Conservation (phyloP, 495 filamentous ascomycete genomes). For the Penicillium angulare region DNA sequence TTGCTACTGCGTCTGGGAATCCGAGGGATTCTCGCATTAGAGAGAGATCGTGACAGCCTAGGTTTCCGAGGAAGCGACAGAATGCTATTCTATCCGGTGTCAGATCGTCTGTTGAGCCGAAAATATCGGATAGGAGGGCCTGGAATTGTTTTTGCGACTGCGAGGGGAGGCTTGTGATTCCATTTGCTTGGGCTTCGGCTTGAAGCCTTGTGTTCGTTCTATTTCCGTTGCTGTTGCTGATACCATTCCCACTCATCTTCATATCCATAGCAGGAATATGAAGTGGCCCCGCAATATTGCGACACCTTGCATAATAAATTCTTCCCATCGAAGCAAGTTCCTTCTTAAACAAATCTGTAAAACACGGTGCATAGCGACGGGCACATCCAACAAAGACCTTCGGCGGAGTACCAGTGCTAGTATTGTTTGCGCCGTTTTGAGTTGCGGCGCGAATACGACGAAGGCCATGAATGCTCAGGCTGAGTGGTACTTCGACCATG, state of each 20-base stretch:
- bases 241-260: neutral
- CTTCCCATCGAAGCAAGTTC: slow-evolving; percentile 44
- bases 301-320: slow-evolving; percentile 52
- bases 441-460: slow-evolving; percentile 41
- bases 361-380: slow-evolving; percentile 52
- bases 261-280: neutral
- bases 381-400: slow-evolving; percentile 56
- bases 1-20: slow-evolving; percentile 41
- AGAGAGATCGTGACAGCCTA: slow-evolving; percentile 56
- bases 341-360: slow-evolving; percentile 44
- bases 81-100: slow-evolving; percentile 32
- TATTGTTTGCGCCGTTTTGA: slow-evolving; percentile 12
- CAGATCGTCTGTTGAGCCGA: slow-evolving; percentile 28
- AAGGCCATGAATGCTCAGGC: slow-evolving; percentile 39
- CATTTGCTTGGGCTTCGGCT: neutral
- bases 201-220: neutral
- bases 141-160: slow-evolving; percentile 7
- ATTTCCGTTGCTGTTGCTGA: slow-evolving; percentile 1
- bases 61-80: slow-evolving; percentile 44
- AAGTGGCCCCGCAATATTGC: slow-evolving; percentile 53
- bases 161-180: neutral
- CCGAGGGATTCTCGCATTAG: slow-evolving; percentile 57
- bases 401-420: slow-evolving; percentile 11
- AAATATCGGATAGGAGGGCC: slow-evolving; percentile 29
- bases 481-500: slow-evolving; percentile 56